Evolutionary conservation across 2,329 filamentous ascomycete genomes (phyloP), one percentile per base, ranked within the genome.

Genomic region (Exophiala viscosa): DNA sequence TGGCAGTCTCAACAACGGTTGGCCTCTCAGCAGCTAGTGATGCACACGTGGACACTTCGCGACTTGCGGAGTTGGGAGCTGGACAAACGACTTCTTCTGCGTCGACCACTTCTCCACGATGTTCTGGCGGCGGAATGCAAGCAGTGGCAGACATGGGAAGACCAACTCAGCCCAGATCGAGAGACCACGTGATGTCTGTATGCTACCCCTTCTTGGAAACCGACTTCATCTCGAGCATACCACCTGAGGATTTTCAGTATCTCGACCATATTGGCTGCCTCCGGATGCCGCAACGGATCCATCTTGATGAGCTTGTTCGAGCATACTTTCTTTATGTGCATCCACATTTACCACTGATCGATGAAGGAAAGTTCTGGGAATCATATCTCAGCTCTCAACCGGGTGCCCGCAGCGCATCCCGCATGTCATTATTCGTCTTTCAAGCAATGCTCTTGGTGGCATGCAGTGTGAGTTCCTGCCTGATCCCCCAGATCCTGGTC

Each of bases 251-350:
- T 15, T 40, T 49, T 23, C 23, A 49, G 8, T 49, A 40, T 31
- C 36, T 49, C 3, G 23, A 42, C 5, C 20, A 42, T 13, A 28
- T 33, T 42, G 46, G 46, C 20, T 49, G 46, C 14, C 34, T 41
- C 28, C 36, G 31, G n/a, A 2, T 42, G 14, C 46, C 46, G 15
- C 8, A 33, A n/a, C 17, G 32, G 23, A 49, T 14, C 8, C 23
- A 2, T 15, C n/a, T 41, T 40, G 9, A 42, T n/a, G 36, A 49
- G 4, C 34, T 49, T 17, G 36, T 42, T 15, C 35, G 28, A 1
- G 58, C 62, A 13, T 69, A 67, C 31, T 69, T 69, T 45, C 57
- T 62, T 18, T 60, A 63, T 13, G 58, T 69, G 3, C 67, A 69
- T 46, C 66, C 66, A 2, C 54, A 55, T 20, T 51, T 67, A 13